Base-by-base conservation (phyloP, 352 stramenopile species). In the Globisporangium paddicum region DNA sequence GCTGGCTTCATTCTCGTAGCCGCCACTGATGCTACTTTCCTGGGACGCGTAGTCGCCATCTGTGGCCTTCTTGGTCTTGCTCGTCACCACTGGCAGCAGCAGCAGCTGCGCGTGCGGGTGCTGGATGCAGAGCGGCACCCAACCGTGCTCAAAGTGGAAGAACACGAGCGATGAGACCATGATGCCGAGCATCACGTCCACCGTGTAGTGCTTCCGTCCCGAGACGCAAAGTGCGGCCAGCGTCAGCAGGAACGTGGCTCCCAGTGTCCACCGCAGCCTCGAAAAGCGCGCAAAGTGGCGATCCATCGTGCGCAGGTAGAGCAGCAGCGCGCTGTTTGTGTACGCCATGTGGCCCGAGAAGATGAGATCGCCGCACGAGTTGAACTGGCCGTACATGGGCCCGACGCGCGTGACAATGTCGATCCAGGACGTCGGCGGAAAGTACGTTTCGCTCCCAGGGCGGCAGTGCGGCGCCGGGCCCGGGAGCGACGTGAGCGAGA, bases 321-420 rank as follows among this genome's bases (percentile, higher is more conserved):
- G 57, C 60, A 90, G 51, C 60, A 89, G 68, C 9, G 81, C 79
- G 52, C 72, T 78, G 52, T 72, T 89, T 23, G 78, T 87, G 66
- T 87, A 89, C 35, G 76, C 76, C 72, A 87, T 85, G 67, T 90
- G 80, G 9, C 80, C 80, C 45, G 80, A 90, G 58, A 90, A 90
- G 38, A 90, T 82, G 26, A 90, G 74, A 60, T 90, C 81, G 14
- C 81, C 81, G 54, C 81, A 90, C 26, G 81, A 89, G 55, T 83
- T 87, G 74, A 83, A 82, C 56, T 86, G 81, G 50, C 77, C 77
- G 71, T 87, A 87, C 55, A 87, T 86, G 1, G 77, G 77, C 8
- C 77, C 77, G 16, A 87, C 73, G 51, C 74, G 71, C 34, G 79
- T 89, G 53, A 87, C 70, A 38, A 91, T 85, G 58, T 91, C 81